Evolutionary conservation across 2,329 filamentous ascomycete species (phyloP), one percentile per base, ranked within the genome.

Genomic region (Penicillium sp.): DNA sequence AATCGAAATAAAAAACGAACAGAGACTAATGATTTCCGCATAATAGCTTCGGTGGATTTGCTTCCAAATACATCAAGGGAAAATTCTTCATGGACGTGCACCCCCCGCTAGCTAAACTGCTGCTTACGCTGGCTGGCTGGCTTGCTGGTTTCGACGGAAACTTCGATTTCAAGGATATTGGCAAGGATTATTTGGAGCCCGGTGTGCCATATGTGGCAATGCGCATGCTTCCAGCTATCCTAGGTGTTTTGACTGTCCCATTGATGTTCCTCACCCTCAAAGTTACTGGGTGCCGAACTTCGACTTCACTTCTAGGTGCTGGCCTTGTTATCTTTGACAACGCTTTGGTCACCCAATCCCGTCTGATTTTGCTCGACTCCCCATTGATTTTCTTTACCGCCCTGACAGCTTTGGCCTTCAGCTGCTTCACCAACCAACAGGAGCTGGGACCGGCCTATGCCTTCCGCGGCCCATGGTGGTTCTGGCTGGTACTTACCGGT

Each of bases 31-130:
- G 11, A 35, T 44, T 10, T 35, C 4, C 14, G 13, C n/a, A 29
- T 55, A 61, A 63, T 69, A 96, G 92, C 78, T 99, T 99, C 75
- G 94, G 94, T 74, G 94, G 94, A 47, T 99, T 99, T 73, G 94
- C 94, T 63, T 91, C 89, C 67, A 99, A 99, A 77, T 99, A 99
- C 76, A 97, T 99, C 83, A 97, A 99, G 82, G 94, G 94, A 70
- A 89, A 84, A 74, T 99, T 99, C 84, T 99, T 99, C 77, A 99
- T 99, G 94, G 94, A 99, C 73, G 94, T 99, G n/a, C 94, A 99
- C 73, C 94, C 94, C 32, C 94, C 94, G 44, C 83, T 99, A 58
- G 94, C 94, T 64, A 99, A 99, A 81, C 85, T 99, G 72, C 86
- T 99, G 65, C 93, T 99, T 69, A 96, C 94, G 50, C 85, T 99